These are phyloP conservation scores for Mycena filopes DNA, from an alignment of 768 basidiomycete species.

Conservation along the genomic window DNA sequence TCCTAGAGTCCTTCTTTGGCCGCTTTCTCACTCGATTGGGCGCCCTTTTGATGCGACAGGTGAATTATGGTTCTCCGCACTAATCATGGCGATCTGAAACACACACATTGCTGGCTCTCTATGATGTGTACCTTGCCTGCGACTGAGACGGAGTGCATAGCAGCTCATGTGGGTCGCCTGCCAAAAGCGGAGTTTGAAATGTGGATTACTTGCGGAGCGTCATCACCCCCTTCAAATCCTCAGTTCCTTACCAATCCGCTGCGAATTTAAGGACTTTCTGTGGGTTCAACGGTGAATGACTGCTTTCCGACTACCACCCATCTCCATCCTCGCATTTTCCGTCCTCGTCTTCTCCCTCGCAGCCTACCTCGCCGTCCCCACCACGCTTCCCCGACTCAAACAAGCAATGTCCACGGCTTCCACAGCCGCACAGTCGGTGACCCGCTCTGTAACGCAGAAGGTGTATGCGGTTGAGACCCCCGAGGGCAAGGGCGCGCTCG, in stretches of 20 bases:
- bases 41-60: too few relatives aligned
- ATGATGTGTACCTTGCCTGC: too few relatives aligned
- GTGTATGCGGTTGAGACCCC: slow-evolving; percentile 81
- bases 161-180: too few relatives aligned
- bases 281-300: slow-evolving; percentile 7
- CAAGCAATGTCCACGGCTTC: slow-evolving; percentile 40
- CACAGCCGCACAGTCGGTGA: slow-evolving; percentile 46
- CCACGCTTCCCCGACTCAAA: neutral
- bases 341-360: slow-evolving; percentile 25
- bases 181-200: slow-evolving; percentile 13
- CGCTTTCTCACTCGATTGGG: too few relatives aligned
- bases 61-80: too few relatives aligned
- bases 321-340: slow-evolving; percentile 10
- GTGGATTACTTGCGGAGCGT: neutral
- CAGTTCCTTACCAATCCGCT: neutral
- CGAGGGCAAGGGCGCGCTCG: slow-evolving; percentile 52
- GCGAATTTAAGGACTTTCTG: neutral
- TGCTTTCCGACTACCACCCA: slow-evolving; percentile 13
- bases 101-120: too few relatives aligned
- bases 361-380: slow-evolving; percentile 26
- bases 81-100: too few relatives aligned
- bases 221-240: neutral
- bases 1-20: too few relatives aligned
- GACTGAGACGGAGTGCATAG: too few relatives aligned
- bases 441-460: slow-evolving; percentile 79